Evolutionary conservation across 164 flowering plant species (phyloP), one percentile per base, ranked within the genome.

Genomic region (Annona squamosa): DNA sequence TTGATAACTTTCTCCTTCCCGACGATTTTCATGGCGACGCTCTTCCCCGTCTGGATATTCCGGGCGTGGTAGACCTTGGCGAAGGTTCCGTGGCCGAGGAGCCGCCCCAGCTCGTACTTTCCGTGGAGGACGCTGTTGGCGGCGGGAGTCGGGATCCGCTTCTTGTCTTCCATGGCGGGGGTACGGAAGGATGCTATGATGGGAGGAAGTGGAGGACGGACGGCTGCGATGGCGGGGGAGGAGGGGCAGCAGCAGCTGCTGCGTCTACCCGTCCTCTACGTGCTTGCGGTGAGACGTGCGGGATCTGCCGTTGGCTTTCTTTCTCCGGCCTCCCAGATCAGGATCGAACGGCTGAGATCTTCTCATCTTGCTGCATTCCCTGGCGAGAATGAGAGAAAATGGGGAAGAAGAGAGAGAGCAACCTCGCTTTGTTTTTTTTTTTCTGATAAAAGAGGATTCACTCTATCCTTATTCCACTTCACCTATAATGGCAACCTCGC

Each of bases 281-380:
- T 86, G 87, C 73, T 88, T 88, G 66, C 90, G 87, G 78, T 88
- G 91, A 78, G 88, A 86, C 63, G 71, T 86, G 45, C 90, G 56
- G 81, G 83, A 85, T 76, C 85, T 81, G 76, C 56, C 69, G 71
- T 70, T 69, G 72, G 65, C 71, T 67, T 75, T 71, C 56, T 72
- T 72, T 26, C 71, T 65, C 4, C 67, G 57, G 0, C 76, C 77
- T 41, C 71, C 70, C 1, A 75, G 65, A 65, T 85, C 85, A 81
- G 82, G 71, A 48, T 43, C 74, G 3, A 72, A 59, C 48, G 47
- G 65, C 82, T 71, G 73, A 63, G 69, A 13, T 67, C 65, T 37
- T 46, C 80, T 73, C 91, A 88, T 88, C 86, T 84, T 85, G 80
- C 89, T 79, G 88, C 91, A 88, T 88, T 88, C 91, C 88, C 89